Conservation (phyloP, 2,329 filamentous ascomycete species). For the Lomentospora prolificans region DNA sequence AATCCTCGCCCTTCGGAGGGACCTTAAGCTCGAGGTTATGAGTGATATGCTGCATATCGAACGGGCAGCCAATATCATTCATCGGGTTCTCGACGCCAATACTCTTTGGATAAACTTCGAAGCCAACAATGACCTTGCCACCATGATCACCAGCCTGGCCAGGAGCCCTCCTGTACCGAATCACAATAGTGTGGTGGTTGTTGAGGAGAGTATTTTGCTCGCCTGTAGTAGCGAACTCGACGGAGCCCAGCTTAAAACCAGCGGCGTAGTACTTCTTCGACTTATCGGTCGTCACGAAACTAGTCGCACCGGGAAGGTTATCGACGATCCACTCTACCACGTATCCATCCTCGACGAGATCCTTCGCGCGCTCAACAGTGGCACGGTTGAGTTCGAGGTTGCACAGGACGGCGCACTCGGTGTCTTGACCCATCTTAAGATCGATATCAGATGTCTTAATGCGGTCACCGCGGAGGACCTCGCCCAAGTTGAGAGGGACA, state of each 20-base stretch:
- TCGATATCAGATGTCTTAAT: slow-evolving; percentile 81
- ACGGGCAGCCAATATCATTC: slow-evolving; percentile 56
- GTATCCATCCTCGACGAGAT: slow-evolving; percentile 69
- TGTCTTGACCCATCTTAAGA: slow-evolving; percentile 65
- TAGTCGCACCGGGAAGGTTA: slow-evolving; percentile 80
- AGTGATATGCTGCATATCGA: slow-evolving; percentile 52
- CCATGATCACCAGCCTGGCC: slow-evolving; percentile 59
- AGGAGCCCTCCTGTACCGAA: slow-evolving; percentile 65
- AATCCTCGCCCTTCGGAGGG: slow-evolving; percentile 20
- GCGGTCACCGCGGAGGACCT: slow-evolving; percentile 77
- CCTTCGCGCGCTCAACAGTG: slow-evolving; percentile 56
- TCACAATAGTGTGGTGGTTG: slow-evolving; percentile 80
- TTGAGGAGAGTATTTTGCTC: slow-evolving; percentile 61
- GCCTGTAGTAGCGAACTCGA: slow-evolving; percentile 51
- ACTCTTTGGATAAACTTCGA: slow-evolving; percentile 85
- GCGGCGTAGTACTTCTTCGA: slow-evolving; percentile 79
- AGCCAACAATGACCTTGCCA: slow-evolving; percentile 74
- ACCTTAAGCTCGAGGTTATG: slow-evolving; percentile 61
- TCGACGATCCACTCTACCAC: slow-evolving; percentile 92
- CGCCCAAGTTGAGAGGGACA: slow-evolving; percentile 74
- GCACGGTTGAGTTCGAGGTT: slow-evolving; percentile 53
- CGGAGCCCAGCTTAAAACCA: slow-evolving; percentile 80
- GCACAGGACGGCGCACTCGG: slow-evolving; percentile 64
- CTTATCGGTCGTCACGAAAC: slow-evolving; percentile 79
- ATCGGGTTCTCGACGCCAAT: slow-evolving; percentile 52